Evolutionary conservation across 805 yeast genomes (phyloP), one percentile per base, ranked within the genome.

Genomic region (Cyberlindnera veronae): DNA sequence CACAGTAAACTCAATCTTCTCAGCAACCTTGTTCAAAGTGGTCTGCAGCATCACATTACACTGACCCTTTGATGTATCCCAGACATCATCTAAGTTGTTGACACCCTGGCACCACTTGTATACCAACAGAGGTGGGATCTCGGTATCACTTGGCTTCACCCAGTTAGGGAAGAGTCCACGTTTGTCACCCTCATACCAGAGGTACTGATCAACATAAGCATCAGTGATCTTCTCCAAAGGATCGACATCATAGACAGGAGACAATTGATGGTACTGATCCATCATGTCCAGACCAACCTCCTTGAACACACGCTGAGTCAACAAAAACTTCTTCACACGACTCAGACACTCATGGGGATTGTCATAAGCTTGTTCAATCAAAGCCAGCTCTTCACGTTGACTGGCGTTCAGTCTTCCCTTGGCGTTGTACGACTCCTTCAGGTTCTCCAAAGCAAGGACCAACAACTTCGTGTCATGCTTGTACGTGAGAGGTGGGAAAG

Each of bases 311-410:
- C 98, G 71, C 60, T 90, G 96, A 0, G 96, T 85, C 41, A 89
- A 66, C 34, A 93, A 63, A 31, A 81, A 80, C 53, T 83, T 82
- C 62, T 93, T 93, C 41, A 93, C 76, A 46, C 96, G 76, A 13
- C 83, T 84, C 42, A 93, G 67, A 46, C 90, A 83, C 56, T 95
- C 98, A 59, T 89, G 95, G 0, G 99, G 99, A 51, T 88, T 87
- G 55, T 93, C 99, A 58, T 88, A 93, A 0, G 98, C 98, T 55
- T 89, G 95, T 57, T 93, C 99, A 34, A 93, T 88, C 46, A 91
- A 67, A 0, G 96, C 93, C 45, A 93, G 66, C 54, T 93, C 99
- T 62, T 91, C 97, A 48, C 97, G 72, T 61, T 93, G 96, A 8
- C 82, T 69, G 6, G 95, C 81, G 53, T 88, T 91, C 48, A 93